These are phyloP conservation scores for Venustampulla echinocandica DNA, from an alignment of 495 filamentous ascomycete species.

Conservation along the genomic window DNA sequence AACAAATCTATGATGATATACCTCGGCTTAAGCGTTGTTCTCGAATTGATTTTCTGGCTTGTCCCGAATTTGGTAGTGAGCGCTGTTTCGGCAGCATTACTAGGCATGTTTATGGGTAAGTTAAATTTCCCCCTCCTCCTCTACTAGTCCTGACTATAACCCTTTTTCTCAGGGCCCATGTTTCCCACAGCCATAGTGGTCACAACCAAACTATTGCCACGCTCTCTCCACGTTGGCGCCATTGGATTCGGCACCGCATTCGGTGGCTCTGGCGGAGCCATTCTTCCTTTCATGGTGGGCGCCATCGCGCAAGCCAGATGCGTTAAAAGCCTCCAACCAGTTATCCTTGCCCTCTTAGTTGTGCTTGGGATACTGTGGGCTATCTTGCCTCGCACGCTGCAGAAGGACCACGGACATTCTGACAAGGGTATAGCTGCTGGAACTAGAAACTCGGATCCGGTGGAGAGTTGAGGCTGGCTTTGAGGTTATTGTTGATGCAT, in stretches of 20 bases:
- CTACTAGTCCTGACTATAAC: no score
- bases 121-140: no score
- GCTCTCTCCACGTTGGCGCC: constrained; percentile 64
- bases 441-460: no score
- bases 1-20: constrained; percentile 48
- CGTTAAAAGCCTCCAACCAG: constrained; percentile 46
- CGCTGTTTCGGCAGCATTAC: constrained; percentile 58
- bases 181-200: constrained; percentile 72
- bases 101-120: constrained; percentile 72
- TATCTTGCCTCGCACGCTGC: no score
- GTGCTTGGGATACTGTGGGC: constrained; percentile 13
- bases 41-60: constrained; percentile 76
- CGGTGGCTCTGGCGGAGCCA: constrained; percentile 66
- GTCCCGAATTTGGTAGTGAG: constrained; percentile 69
- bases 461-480: no score
- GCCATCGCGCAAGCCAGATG: constrained; percentile 74
- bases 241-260: constrained; percentile 78
- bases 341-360: constrained; percentile 11
- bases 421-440: no score
- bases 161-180: no score
- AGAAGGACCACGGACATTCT: no score
- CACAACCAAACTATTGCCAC: constrained; percentile 68
- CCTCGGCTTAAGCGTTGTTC: constrained; percentile 49
- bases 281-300: constrained; percentile 72
- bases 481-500: no score